Conservation (phyloP, 805 yeast species). For the Hanseniaspora meyeri region DNA sequence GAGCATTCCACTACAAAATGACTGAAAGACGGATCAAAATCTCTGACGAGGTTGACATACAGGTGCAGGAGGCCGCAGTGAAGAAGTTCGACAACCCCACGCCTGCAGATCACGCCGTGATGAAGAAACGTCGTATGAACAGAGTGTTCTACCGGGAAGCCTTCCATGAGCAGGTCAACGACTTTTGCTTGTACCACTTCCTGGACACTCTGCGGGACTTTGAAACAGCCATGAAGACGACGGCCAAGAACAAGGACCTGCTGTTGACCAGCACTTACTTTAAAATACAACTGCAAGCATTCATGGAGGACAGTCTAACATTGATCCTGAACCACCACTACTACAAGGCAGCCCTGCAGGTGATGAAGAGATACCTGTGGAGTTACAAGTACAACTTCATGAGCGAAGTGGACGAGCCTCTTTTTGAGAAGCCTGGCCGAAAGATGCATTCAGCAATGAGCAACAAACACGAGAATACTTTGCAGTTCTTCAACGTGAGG, state of each 20-base stretch:
- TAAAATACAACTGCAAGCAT: background rate
- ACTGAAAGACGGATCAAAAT: background rate
- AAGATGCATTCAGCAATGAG: background rate
- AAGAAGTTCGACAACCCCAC: too few relatives aligned
- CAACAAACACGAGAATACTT: background rate
- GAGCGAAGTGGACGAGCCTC: background rate
- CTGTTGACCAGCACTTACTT: background rate
- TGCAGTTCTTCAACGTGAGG: background rate
- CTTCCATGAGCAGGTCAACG: background rate
- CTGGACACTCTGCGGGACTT: background rate
- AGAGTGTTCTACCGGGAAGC: background rate
- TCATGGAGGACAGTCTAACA: background rate
- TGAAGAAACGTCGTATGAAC: background rate
- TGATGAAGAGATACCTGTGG: background rate
- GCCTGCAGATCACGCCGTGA: background rate
- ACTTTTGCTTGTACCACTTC: background rate
- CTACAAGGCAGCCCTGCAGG: background rate
- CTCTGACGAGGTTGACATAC: too few relatives aligned
- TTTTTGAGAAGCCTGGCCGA: background rate
- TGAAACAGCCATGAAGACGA: background rate
- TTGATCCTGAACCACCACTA: background rate
- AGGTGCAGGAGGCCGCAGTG: too few relatives aligned
- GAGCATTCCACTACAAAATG: background rate
- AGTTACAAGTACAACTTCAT: background rate
- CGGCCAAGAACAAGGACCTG: background rate